Percentiles rank a stretch among this genome's conserved stretches.
Evolutionary conservation across 257 asterid genomes (phyloP).

Genomic region (Solanum medicagineum): DNA sequence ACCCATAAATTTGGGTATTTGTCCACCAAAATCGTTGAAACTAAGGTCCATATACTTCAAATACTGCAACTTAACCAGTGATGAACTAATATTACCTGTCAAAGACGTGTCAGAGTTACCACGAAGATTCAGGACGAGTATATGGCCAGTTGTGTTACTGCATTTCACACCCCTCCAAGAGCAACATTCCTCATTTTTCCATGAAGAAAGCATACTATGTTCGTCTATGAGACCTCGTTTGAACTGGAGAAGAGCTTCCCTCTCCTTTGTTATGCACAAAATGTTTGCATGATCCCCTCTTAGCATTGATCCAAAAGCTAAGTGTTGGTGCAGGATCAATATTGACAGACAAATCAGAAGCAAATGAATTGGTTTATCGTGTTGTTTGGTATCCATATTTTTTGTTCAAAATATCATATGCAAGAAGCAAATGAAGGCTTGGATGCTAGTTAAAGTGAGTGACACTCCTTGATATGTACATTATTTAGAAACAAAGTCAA

Average conservation of each 20-base stretch:
- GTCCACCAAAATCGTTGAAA: too few relatives aligned
- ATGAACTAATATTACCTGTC: constrained; percentile 12
- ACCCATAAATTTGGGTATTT: neutral
- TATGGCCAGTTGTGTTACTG: neutral
- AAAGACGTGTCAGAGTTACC: neutral
- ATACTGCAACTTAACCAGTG: constrained; percentile 7
- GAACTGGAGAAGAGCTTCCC: neutral
- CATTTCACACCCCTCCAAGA: constrained; percentile 4
- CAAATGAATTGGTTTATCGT: neutral
- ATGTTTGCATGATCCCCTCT: neutral
- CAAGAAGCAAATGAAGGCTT: neutral
- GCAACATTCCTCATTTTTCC: neutral
- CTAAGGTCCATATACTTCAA: constrained; percentile 4
- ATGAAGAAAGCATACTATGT: neutral
- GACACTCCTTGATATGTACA: neutral
- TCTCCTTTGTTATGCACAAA: neutral
- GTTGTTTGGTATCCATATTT: neutral
- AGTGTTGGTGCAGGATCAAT: neutral
- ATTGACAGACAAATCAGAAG: neutral
- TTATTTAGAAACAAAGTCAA: neutral
- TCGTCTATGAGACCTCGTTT: neutral
- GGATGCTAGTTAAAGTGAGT: neutral
- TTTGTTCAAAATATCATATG: neutral
- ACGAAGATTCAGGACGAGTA: neutral
- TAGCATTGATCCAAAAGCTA: neutral